These are phyloP conservation scores for Exophiala lecanii-corni DNA, from an alignment of 2,329 filamentous ascomycete species.

Conservation along the genomic window DNA sequence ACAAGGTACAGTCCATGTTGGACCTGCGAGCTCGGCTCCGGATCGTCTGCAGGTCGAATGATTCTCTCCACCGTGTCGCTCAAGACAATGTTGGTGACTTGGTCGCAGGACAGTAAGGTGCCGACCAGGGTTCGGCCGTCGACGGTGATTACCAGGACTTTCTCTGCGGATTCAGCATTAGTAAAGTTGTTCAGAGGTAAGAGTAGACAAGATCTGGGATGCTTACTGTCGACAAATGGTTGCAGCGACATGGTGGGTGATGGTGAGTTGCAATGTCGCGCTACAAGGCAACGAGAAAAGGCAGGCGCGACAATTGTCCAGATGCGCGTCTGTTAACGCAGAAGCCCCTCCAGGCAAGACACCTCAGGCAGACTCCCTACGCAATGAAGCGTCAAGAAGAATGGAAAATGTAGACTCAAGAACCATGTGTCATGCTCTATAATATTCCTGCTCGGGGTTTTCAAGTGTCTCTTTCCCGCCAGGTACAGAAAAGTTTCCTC, in stretches of 20 bases:
- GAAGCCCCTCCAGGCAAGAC: too few relatives aligned
- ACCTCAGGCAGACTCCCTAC: too few relatives aligned
- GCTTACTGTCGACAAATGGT: constrained; percentile 49
- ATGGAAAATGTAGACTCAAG: too few relatives aligned
- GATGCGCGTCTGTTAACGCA: too few relatives aligned
- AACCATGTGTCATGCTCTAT: too few relatives aligned
- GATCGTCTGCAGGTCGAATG: constrained; percentile 79
- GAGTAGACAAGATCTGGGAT: constrained; percentile 1
- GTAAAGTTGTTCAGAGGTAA: constrained; percentile 7
- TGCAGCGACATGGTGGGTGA: constrained; percentile 47
- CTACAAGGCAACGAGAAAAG: background rate
- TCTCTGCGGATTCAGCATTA: constrained; percentile 57
- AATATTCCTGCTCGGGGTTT: too few relatives aligned
- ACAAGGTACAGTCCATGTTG: constrained; percentile 87
- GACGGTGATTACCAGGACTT: constrained; percentile 83
- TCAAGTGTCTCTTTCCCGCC: too few relatives aligned
- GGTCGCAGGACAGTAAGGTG: constrained; percentile 78
- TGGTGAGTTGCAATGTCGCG: too few relatives aligned
- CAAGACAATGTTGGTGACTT: constrained; percentile 88
- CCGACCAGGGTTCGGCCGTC: constrained; percentile 85
- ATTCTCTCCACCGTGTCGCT: constrained; percentile 80
- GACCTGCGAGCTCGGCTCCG: constrained; percentile 73
- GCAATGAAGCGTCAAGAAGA: too few relatives aligned
- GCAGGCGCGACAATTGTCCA: background rate
- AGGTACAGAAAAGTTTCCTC: too few relatives aligned